phyloP scores from a whole-genome alignment of 345 rosid genomes.

The Abelmoschus esculentus region DNA sequence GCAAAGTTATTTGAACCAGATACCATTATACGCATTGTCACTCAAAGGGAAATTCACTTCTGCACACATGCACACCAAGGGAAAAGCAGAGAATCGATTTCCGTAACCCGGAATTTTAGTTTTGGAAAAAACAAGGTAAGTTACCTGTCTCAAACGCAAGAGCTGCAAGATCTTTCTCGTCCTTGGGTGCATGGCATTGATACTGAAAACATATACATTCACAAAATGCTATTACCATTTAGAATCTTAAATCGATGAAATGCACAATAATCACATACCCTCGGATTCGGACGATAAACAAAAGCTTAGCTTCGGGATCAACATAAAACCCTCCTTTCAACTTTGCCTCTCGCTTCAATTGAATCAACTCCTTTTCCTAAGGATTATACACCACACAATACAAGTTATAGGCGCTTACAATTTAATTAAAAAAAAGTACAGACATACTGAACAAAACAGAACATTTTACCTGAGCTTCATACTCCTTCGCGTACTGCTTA shows the following conservation, averaged over 20 bases:
- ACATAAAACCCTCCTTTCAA: not conserved
- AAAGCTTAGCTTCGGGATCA: not conserved
- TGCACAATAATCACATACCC: not conserved
- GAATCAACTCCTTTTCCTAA: not conserved
- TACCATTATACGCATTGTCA: too few relatives aligned
- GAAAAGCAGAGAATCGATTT: too few relatives aligned
- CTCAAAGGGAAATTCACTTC: not conserved
- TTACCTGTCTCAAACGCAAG: not conserved
- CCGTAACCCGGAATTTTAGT: too few relatives aligned
- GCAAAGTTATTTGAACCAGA: too few relatives aligned
- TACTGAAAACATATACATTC: not conserved
- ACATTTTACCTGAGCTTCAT: conserved; percentile 39
- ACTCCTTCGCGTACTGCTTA: conserved; percentile 48
- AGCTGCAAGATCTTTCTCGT: not conserved
- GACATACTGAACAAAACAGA: not conserved
- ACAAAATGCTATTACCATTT: not conserved
- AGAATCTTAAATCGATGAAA: not conserved
- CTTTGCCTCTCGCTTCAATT: not conserved
- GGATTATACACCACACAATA: not conserved
- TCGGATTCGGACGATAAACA: not conserved
- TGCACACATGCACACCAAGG: not conserved
- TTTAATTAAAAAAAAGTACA: not conserved
- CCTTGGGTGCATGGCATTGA: not conserved
- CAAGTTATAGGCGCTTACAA: not conserved
- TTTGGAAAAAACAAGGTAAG: not conserved